These are phyloP conservation scores for Patellaria atrata DNA, from an alignment of 495 filamentous ascomycete species.

Conservation along the genomic window DNA sequence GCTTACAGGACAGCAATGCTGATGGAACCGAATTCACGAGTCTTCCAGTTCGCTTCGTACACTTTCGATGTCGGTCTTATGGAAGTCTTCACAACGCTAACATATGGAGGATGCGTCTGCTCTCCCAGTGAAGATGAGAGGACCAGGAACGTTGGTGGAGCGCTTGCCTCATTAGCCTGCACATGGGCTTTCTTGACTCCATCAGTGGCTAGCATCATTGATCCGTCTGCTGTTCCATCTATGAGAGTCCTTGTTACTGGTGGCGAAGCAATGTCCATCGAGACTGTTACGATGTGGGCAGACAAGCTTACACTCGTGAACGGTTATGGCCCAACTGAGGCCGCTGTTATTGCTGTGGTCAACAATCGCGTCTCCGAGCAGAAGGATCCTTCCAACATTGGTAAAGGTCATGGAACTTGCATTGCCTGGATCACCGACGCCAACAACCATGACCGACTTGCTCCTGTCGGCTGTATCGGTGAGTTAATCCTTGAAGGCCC, in stretches of 20 bases:
- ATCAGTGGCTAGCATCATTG: conserved; percentile 31
- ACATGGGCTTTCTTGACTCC: conserved; percentile 38
- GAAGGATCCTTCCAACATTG: conserved; percentile 22
- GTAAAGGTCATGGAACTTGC: conserved; percentile 10
- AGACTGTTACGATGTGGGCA: conserved; percentile 29
- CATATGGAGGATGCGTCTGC: conserved; percentile 29
- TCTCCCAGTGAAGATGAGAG: conserved; percentile 31
- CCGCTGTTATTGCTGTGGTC: conserved; percentile 24
- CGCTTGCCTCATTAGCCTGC: conserved; percentile 31
- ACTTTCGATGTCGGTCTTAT: conserved; percentile 31
- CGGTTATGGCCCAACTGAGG: conserved; percentile 39
- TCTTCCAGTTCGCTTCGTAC: conserved; percentile 33
- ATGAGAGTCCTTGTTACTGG: conserved; percentile 30
- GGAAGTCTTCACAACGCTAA: conserved; percentile 29
- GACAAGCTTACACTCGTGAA: conserved; percentile 32
- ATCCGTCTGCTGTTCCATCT: conserved; percentile 25
- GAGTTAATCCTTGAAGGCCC: conserved; percentile 43
- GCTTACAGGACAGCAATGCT: conserved; percentile 7
- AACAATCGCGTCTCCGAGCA: conserved; percentile 13
- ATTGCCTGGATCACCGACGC: conserved; percentile 37
- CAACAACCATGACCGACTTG: conserved; percentile 30
- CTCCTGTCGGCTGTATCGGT: conserved; percentile 37
- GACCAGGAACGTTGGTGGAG: conserved; percentile 33
- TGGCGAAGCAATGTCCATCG: conserved; percentile 27
- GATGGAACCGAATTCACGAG: conserved; percentile 21